Conservation (phyloP, 495 filamentous ascomycete species). For the Penicillium fimorum region DNA sequence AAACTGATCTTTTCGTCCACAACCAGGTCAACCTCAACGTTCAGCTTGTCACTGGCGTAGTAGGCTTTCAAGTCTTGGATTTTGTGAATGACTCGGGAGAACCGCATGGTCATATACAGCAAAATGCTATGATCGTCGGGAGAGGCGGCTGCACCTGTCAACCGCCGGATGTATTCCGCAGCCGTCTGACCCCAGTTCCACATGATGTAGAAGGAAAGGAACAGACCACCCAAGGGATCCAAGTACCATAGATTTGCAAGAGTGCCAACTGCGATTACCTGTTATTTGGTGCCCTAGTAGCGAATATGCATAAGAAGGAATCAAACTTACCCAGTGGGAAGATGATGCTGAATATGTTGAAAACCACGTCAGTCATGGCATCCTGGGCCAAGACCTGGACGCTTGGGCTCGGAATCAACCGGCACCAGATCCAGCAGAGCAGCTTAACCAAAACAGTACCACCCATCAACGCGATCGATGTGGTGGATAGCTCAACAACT, state of each 20-base stretch:
- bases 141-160: conserved; percentile 77
- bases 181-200: conserved; percentile 80
- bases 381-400: conserved; percentile 79
- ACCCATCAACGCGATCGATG: conserved; percentile 79
- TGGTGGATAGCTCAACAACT: conserved; percentile 67
- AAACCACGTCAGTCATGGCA: conserved; percentile 73
- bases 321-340: conserved; percentile 33
- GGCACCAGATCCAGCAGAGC: conserved; percentile 87
- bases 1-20: conserved; percentile 75
- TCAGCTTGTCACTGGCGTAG: conserved; percentile 85
- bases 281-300: neutral
- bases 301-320: neutral
- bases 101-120: conserved; percentile 91
- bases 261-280: conserved; percentile 58
- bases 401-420: conserved; percentile 80
- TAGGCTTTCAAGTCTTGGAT: conserved; percentile 89
- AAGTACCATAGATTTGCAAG: conserved; percentile 80
- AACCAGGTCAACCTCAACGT: conserved; percentile 81
- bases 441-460: conserved; percentile 79
- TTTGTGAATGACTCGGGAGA: conserved; percentile 82
- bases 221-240: conserved; percentile 77
- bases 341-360: conserved; percentile 88
- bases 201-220: conserved; percentile 81
- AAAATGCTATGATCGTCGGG: conserved; percentile 81
- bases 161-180: conserved; percentile 73